phyloP scores from a whole-genome alignment of 192 early-diverging fungal genomes.

The Chytriomyces hyalinus region DNA sequence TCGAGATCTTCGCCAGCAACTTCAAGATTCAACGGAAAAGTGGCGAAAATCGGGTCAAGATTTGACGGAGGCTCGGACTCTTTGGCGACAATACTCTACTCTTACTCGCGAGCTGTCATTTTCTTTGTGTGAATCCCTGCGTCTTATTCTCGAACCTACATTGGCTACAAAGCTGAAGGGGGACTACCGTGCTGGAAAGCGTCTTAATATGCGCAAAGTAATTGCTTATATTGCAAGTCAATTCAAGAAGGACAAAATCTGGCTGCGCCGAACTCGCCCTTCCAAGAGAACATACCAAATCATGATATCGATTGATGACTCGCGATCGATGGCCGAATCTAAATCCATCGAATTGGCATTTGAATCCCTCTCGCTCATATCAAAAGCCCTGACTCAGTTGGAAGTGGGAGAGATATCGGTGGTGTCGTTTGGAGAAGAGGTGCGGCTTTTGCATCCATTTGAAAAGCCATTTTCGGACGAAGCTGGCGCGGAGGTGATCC shows the following conservation, averaged over 20 bases:
- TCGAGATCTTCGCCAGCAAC: conserved; percentile 76
- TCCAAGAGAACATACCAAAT: conserved; percentile 97
- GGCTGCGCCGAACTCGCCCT: conserved; percentile 96
- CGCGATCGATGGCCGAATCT: conserved; percentile 93
- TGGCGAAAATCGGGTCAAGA: conserved; percentile 76
- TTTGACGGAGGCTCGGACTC: conserved; percentile 57
- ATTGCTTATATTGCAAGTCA: conserved; percentile 98
- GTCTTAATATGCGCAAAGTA: conserved; percentile 99
- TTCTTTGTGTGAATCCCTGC: conserved; percentile 90
- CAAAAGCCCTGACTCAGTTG: conserved; percentile 89
- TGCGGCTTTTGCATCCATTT: conserved; percentile 92
- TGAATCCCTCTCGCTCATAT: conserved; percentile 90
- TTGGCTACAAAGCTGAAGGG: conserved; percentile 95
- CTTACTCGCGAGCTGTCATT: conserved; percentile 91
- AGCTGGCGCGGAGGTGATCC: conserved; percentile 88
- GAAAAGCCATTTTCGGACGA: conserved; percentile 89
- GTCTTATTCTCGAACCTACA: conserved; percentile 96
- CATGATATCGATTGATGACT: conserved; percentile 97
- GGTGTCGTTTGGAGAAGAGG: conserved; percentile 86
- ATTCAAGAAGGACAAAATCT: conserved; percentile 99
- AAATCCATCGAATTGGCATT: conserved; percentile 88
- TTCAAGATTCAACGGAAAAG: conserved; percentile 76
- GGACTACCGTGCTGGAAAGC: conserved; percentile 97
- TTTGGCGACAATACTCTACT: conserved; percentile 90
- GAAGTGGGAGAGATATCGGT: conserved; percentile 94